These are phyloP conservation scores for Rickenella mellea DNA, from an alignment of 768 basidiomycete species.

Conservation along the genomic window DNA sequence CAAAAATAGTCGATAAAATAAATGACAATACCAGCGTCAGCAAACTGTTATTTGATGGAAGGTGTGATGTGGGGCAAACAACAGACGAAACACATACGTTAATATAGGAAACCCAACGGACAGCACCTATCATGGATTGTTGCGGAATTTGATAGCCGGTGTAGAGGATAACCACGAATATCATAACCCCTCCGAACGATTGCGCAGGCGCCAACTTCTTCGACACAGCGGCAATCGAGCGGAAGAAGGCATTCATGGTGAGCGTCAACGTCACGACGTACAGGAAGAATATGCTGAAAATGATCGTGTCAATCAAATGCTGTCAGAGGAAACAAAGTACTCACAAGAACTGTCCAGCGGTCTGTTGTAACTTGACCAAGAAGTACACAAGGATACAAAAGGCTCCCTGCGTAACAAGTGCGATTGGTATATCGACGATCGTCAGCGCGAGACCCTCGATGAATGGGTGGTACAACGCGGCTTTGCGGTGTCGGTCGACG, in stretches of 20 bases:
- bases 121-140: conserved; percentile 56
- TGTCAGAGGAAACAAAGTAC: conserved; percentile 9
- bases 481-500: conserved; percentile 42
- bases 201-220: conserved; percentile 52
- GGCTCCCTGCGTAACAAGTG: conserved; percentile 32
- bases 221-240: conserved; percentile 53
- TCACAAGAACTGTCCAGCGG: conserved; percentile 57
- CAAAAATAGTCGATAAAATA: conserved; percentile 24
- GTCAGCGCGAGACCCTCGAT: conserved; percentile 49
- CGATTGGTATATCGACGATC: conserved; percentile 52
- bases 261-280: conserved; percentile 49
- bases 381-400: conserved; percentile 53
- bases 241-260: conserved; percentile 71
- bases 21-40: conserved; percentile 1
- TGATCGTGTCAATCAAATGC: background rate
- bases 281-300: conserved; percentile 44
- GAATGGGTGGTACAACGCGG: conserved; percentile 55
- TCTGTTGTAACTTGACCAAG: conserved; percentile 46
- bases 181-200: conserved; percentile 41
- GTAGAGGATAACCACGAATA: conserved; percentile 48
- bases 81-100: conserved; percentile 34
- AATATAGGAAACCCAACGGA: conserved; percentile 59
- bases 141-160: conserved; percentile 53
- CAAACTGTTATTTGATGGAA: background rate
- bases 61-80: conserved; percentile 5